Percentiles rank a stretch among this genome's conserved stretches.
Conservation (phyloP, 2,329 filamentous ascomycete genomes). For the Zasmidium angulare region DNA sequence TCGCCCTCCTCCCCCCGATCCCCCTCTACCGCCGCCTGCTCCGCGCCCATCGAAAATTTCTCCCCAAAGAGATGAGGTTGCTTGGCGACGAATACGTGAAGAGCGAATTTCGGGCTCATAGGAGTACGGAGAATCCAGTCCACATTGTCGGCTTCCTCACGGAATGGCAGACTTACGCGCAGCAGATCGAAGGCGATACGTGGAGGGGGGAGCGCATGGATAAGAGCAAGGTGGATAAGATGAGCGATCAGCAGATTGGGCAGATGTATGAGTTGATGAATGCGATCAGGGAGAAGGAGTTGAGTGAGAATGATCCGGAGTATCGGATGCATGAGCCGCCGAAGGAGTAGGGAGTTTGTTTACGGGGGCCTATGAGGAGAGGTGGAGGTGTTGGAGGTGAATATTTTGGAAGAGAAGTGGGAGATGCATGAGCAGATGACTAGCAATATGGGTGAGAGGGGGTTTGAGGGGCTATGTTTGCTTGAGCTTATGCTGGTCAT, state of each 20-base stretch:
- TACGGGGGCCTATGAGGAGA: background rate
- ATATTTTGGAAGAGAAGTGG: too few species aligned
- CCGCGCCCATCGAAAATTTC: constrained; percentile 76
- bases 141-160: constrained; percentile 95
- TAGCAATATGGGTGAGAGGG: too few species aligned
- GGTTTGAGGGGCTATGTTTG: too few species aligned
- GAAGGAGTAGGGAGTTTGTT: background rate
- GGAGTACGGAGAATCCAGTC: constrained; percentile 80
- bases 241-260: constrained; percentile 93
- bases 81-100: constrained; percentile 93
- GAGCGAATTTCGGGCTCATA: constrained; percentile 84
- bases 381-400: background rate
- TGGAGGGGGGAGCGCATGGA: constrained; percentile 88
- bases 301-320: constrained; percentile 46
- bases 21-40: constrained; percentile 86
- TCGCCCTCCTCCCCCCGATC: constrained; percentile 81
- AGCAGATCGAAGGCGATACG: constrained; percentile 80
- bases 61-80: constrained; percentile 71
- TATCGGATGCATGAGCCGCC: constrained; percentile 23
- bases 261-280: constrained; percentile 95
- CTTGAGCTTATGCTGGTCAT: too few species aligned
- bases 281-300: constrained; percentile 62
- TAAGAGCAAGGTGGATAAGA: constrained; percentile 78
- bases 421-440: too few species aligned
- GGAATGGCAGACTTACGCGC: constrained; percentile 94